Evolutionary conservation across 768 basidiomycete genomes (phyloP).

Genomic region (Rhizopogon vinicolor): DNA sequence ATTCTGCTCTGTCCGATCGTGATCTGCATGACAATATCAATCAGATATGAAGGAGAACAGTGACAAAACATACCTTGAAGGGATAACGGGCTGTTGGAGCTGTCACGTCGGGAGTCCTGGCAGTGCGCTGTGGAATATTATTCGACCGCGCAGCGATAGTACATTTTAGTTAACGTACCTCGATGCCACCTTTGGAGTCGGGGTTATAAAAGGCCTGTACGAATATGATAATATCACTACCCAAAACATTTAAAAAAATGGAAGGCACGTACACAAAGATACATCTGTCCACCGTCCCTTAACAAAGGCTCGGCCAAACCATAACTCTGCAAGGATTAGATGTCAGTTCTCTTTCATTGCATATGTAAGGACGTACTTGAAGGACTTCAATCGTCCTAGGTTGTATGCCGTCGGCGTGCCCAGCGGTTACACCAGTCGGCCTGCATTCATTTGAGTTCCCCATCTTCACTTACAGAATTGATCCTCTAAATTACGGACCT

Average conservation of each 20-base stretch:
- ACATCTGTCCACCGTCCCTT: conserved; percentile 62
- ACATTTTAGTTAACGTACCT: conserved; percentile 31
- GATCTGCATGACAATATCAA: conserved; percentile 14
- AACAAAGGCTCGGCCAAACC: conserved; percentile 65
- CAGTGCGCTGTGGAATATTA: conserved; percentile 42
- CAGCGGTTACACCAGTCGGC: conserved; percentile 36
- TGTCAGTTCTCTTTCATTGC: not conserved
- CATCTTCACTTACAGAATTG: no score
- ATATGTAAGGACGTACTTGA: conserved; percentile 30
- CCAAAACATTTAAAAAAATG: not conserved
- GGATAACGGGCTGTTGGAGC: conserved; percentile 64
- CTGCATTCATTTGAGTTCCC: conserved; percentile 15
- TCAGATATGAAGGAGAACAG: not conserved
- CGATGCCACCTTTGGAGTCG: conserved; percentile 51
- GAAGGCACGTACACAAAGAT: conserved; percentile 50
- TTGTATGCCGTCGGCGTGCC: conserved; percentile 55
- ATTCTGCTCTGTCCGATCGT: conserved; percentile 38
- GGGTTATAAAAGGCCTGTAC: conserved; percentile 75
- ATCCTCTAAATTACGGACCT: conserved; percentile 23
- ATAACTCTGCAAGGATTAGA: conserved; percentile 52
- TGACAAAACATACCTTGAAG: conserved; percentile 47
- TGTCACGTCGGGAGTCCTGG: conserved; percentile 57
- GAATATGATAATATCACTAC: not conserved
- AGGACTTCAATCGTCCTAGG: conserved; percentile 52
- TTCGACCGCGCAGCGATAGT: not conserved